Evolutionary conservation across 176 grass and related monocot genomes (phyloP).

Genomic region (Bothriochloa decipiens): DNA sequence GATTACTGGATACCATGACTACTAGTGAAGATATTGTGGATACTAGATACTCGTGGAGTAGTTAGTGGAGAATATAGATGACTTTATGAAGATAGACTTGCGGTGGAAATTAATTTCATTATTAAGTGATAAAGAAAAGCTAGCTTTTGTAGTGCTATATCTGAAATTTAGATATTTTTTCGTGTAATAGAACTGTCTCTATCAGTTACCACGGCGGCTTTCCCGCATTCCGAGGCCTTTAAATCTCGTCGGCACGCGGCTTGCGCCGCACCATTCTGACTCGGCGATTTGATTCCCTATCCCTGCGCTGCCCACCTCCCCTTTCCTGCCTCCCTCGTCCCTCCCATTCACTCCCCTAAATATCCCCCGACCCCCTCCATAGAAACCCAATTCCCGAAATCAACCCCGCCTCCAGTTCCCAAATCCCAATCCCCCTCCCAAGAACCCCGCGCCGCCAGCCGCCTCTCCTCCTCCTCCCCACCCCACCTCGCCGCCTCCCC

Average conservation of each 20-base stretch:
- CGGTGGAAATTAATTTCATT: no score
- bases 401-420: not conserved
- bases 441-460: not conserved
- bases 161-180: no score
- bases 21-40: no score
- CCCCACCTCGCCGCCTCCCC: constrained; percentile 43
- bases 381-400: not conserved
- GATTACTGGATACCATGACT: no score
- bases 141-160: no score
- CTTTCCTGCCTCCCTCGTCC: not conserved
- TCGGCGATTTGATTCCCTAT: constrained; percentile 2
- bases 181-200: no score
- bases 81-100: no score
- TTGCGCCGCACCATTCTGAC: not conserved
- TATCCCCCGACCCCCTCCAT: not conserved
- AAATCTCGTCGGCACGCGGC: not conserved
- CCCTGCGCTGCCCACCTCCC: not conserved
- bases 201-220: not conserved
- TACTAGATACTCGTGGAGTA: no score
- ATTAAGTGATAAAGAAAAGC: no score
- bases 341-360: not conserved
- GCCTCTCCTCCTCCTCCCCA: not conserved
- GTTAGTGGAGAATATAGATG: no score
- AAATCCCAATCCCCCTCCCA: not conserved
- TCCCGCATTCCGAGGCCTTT: not conserved